These are phyloP conservation scores for Phaeosphaeria sp. DNA, from an alignment of 2,329 filamentous ascomycete species.

Conservation along the genomic window DNA sequence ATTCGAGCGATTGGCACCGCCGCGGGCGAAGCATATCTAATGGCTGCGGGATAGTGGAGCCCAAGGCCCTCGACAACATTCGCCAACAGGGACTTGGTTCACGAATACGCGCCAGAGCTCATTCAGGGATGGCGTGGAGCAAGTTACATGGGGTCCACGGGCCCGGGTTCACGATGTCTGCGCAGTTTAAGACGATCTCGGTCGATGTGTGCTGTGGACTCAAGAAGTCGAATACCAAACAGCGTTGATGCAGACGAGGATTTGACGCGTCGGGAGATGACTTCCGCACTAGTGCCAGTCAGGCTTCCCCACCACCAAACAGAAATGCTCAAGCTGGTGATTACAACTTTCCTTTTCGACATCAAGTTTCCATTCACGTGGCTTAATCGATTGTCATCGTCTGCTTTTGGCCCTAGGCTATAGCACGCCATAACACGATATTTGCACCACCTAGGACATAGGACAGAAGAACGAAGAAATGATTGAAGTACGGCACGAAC, in stretches of 20 bases:
- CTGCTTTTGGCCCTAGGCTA: neutral
- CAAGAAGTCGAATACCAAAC: neutral
- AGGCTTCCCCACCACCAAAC: neutral
- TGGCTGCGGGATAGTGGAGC: neutral
- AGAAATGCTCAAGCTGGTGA: neutral
- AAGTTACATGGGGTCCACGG: neutral
- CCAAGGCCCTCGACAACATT: neutral
- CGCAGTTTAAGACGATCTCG: neutral
- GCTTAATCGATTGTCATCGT: neutral
- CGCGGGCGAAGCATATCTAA: neutral
- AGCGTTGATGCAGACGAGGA: neutral
- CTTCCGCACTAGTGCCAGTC: neutral
- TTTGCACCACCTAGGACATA: neutral
- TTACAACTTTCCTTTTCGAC: neutral
- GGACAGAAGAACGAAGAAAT: neutral
- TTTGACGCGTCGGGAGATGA: neutral
- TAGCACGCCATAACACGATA: neutral
- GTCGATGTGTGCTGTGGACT: neutral
- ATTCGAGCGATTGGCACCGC: constrained; percentile 13
- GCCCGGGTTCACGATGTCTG: neutral
- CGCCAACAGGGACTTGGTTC: neutral
- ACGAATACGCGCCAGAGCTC: neutral
- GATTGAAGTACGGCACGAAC: neutral
- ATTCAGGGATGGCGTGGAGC: neutral
- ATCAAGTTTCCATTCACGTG: neutral